Conservation (phyloP, 1,284 basidiomycete genomes). For the Tilletia setariae region DNA sequence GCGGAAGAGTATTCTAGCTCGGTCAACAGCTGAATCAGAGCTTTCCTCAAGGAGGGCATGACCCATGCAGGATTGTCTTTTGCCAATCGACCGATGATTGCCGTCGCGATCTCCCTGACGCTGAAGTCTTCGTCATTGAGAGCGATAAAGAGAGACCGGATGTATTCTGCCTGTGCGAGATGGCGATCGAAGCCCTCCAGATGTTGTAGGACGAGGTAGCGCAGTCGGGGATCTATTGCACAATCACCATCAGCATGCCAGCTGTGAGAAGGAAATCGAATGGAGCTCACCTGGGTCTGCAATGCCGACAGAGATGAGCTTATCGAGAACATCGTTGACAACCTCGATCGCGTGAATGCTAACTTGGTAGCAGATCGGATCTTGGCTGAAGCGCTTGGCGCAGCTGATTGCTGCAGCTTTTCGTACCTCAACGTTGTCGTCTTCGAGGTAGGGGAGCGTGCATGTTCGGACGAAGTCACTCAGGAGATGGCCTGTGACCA, state of each 20-base stretch:
- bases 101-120: conserved; percentile 85
- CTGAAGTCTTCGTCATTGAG: conserved; percentile 95
- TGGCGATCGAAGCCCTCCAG: conserved; percentile 95
- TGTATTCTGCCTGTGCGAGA: conserved; percentile 96
- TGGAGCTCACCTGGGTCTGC: conserved; percentile 77
- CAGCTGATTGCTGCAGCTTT: conserved; percentile 89
- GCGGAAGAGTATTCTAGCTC: conserved; percentile 92
- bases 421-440: conserved; percentile 84
- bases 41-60: conserved; percentile 94
- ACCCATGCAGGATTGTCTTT: conserved; percentile 97
- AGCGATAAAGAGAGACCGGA: conserved; percentile 92
- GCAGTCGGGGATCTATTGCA: conserved; percentile 38
- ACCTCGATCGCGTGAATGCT: conserved; percentile 96
- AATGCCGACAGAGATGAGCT: conserved; percentile 91
- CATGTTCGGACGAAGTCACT: conserved; percentile 94
- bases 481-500: conserved; percentile 65
- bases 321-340: conserved; percentile 95
- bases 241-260: background rate
- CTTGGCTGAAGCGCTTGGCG: conserved; percentile 80
- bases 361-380: conserved; percentile 93
- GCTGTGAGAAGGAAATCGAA: background rate
- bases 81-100: conserved; percentile 87
- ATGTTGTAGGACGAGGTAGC: conserved; percentile 68
- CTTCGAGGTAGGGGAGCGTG: conserved; percentile 89
- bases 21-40: conserved; percentile 91